phyloP scores from a whole-genome alignment of 805 yeast species.

The Naumovozyma dairenensis region DNA sequence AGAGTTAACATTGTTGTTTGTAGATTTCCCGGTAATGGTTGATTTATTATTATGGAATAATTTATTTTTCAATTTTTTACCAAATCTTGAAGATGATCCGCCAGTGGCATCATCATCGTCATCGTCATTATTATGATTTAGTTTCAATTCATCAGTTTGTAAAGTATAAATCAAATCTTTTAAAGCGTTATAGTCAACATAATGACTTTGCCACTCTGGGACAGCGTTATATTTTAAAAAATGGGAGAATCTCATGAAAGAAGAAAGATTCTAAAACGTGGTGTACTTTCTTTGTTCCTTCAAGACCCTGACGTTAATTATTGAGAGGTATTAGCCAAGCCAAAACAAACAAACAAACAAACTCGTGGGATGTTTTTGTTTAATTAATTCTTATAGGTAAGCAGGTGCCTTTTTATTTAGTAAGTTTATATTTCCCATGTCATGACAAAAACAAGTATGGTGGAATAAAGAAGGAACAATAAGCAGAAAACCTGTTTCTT shows the following conservation, averaged over 20 bases:
- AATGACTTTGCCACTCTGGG: conserved; percentile 83
- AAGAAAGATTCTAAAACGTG: no score
- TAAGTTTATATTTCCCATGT: no score
- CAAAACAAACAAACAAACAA: no score
- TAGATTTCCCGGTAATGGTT: conserved; percentile 5
- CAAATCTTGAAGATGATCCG: neutral
- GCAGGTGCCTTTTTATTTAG: no score
- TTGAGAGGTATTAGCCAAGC: no score
- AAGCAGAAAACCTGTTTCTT: no score
- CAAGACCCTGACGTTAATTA: no score
- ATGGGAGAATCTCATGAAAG: conserved; percentile 57
- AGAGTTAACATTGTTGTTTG: neutral
- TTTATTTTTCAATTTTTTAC: neutral
- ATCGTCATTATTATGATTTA: conserved; percentile 2
- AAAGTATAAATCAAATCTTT: conserved; percentile 49
- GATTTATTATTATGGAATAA: conserved; percentile 10
- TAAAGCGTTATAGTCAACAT: conserved; percentile 55
- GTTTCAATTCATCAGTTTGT: conserved; percentile 32
- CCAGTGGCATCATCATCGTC: neutral
- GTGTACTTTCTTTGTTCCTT: no score
- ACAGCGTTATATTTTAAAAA: conserved; percentile 58
- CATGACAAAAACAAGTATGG: no score
- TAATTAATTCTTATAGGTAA: no score
- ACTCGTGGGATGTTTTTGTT: no score
- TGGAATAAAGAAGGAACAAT: no score